phyloP scores from a whole-genome alignment of 495 filamentous ascomycete genomes.

The Viridothelium virens region DNA sequence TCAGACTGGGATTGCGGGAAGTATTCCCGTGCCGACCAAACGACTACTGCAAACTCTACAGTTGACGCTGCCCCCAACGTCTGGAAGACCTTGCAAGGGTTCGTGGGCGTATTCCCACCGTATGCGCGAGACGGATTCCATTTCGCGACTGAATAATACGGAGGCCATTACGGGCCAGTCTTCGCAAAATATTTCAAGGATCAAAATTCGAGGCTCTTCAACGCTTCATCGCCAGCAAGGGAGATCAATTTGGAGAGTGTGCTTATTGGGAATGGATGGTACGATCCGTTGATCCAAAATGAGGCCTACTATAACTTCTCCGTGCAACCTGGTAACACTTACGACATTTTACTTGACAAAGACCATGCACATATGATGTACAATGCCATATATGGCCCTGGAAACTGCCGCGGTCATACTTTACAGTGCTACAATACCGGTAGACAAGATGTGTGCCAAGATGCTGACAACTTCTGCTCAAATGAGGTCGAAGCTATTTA shows the following conservation, averaged over 20 bases:
- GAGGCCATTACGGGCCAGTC: slow-evolving; percentile 59
- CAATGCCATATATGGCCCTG: slow-evolving; percentile 53
- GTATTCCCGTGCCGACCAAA: slow-evolving; percentile 44
- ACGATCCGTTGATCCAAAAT: slow-evolving; percentile 54
- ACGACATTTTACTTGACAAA: slow-evolving; percentile 41
- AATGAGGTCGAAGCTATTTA: slow-evolving; percentile 46
- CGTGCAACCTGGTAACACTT: slow-evolving; percentile 49
- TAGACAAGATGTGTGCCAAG: slow-evolving; percentile 42
- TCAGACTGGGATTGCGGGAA: slow-evolving; percentile 43
- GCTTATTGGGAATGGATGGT: slow-evolving; percentile 53
- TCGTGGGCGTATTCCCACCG: slow-evolving; percentile 56
- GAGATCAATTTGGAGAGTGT: slow-evolving; percentile 50
- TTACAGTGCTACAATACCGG: slow-evolving; percentile 43
- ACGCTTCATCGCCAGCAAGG: slow-evolving; percentile 28
- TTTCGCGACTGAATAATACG: slow-evolving; percentile 56
- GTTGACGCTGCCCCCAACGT: slow-evolving; percentile 48
- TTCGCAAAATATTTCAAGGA: slow-evolving; percentile 38
- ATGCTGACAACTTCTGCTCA: slow-evolving; percentile 49
- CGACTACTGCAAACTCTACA: slow-evolving; percentile 49
- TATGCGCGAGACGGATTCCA: slow-evolving; percentile 52
- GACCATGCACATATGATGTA: slow-evolving; percentile 40
- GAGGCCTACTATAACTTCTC: slow-evolving; percentile 60
- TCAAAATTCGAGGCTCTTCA: slow-evolving; percentile 3
- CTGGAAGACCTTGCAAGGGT: slow-evolving; percentile 54
- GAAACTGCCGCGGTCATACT: slow-evolving; percentile 56